Conservation (phyloP, 2,329 filamentous ascomycete species). For the Calycina marina region DNA sequence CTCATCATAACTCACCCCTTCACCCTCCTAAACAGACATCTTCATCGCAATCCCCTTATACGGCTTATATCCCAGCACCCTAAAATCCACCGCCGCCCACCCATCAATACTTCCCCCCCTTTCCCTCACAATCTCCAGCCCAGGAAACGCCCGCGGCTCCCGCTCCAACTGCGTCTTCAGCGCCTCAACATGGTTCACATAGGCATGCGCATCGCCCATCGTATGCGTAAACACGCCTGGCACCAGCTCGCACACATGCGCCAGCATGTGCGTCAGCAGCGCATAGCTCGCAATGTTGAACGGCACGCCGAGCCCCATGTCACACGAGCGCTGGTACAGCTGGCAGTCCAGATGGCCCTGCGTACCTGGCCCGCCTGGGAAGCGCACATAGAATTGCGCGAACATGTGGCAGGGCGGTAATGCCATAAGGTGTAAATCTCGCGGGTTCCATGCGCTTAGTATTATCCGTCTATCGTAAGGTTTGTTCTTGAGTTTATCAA, state of each 20-base stretch:
- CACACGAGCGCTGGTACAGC: constrained; percentile 85
- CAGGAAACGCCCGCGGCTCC: constrained; percentile 69
- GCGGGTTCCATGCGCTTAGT: constrained; percentile 81
- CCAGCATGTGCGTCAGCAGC: constrained; percentile 86
- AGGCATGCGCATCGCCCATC: constrained; percentile 95
- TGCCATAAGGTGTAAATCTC: constrained; percentile 75
- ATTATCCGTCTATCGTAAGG: constrained; percentile 88
- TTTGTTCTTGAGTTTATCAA: constrained; percentile 67
- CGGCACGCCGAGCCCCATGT: constrained; percentile 89
- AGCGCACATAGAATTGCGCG: constrained; percentile 60
- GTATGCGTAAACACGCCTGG: constrained; percentile 84
- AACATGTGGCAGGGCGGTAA: constrained; percentile 96
- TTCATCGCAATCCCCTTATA: constrained; percentile 94
- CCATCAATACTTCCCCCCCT: constrained; percentile 69
- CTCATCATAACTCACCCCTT: no score
- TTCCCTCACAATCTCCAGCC: constrained; percentile 41
- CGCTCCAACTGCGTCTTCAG: constrained; percentile 65
- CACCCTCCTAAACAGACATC: constrained; percentile 93
- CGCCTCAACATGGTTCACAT: constrained; percentile 82
- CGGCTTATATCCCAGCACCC: constrained; percentile 74
- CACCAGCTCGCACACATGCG: constrained; percentile 68
- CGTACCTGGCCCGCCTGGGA: constrained; percentile 19
- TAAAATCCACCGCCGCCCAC: constrained; percentile 79
- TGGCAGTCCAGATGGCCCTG: constrained; percentile 71
- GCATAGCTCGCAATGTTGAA: constrained; percentile 98